These are phyloP conservation scores for Kodamaea jinghongensis DNA, from an alignment of 805 yeast species.

Conservation along the genomic window DNA sequence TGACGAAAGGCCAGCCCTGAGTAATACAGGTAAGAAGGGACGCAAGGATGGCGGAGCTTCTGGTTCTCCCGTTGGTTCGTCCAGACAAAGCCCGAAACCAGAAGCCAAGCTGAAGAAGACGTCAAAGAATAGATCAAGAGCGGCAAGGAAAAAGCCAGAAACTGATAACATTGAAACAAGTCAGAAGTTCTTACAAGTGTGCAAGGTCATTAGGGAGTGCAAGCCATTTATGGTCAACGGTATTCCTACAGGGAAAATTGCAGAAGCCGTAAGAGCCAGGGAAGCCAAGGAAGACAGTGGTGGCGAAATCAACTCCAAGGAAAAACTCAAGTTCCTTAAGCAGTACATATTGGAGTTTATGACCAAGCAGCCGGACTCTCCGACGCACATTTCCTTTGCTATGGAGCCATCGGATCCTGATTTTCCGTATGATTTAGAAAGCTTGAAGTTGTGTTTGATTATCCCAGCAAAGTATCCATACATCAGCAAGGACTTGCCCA, in stretches of 20 bases:
- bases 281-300: background rate
- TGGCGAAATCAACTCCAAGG: constrained; percentile 5
- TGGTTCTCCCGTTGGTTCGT: too few species aligned
- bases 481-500: constrained; percentile 39
- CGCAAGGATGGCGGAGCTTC: too few species aligned
- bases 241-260: constrained; percentile 15
- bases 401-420: constrained; percentile 67
- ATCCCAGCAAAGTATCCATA: constrained; percentile 58
- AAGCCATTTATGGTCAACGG: constrained; percentile 41
- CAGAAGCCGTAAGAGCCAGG: constrained; percentile 4
- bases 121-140: too few species aligned
- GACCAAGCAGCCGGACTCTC: constrained; percentile 16
- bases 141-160: constrained; percentile 1
- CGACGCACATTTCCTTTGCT: constrained; percentile 42
- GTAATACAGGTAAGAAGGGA: too few species aligned
- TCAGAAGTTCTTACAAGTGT: constrained; percentile 20
- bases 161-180: constrained; percentile 5
- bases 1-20: too few species aligned
- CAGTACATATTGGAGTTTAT: constrained; percentile 31
- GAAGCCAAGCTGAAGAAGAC: too few species aligned
- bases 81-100: too few species aligned
- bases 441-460: constrained; percentile 50
- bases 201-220: constrained; percentile 29
- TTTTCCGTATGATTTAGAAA: constrained; percentile 61
- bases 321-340: constrained; percentile 23